phyloP scores from a whole-genome alignment of 2,329 filamentous ascomycete genomes.

The Penicillium corylophilum region DNA sequence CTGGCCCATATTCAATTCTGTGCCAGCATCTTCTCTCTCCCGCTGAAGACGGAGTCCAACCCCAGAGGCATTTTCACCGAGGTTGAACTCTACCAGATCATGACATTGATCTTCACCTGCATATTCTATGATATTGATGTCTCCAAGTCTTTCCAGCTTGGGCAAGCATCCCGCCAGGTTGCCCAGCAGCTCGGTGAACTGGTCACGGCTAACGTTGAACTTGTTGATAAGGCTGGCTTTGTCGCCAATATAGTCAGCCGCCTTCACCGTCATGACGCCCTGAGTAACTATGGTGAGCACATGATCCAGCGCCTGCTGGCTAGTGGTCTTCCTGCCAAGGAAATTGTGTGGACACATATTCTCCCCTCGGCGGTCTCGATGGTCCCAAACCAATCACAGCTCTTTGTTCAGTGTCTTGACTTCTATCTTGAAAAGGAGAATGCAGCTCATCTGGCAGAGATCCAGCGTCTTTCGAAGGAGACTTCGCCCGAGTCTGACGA shows the following conservation, averaged over 20 bases:
- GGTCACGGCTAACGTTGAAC: constrained; percentile 50
- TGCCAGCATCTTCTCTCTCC: constrained; percentile 55
- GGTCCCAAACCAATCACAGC: constrained; percentile 58
- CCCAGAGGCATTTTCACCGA: constrained; percentile 55
- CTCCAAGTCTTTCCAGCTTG: constrained; percentile 53
- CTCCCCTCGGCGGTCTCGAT: constrained; percentile 58
- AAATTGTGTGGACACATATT: constrained; percentile 58
- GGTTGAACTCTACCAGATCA: constrained; percentile 54
- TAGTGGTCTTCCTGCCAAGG: constrained; percentile 46
- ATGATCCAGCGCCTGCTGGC: constrained; percentile 56
- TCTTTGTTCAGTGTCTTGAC: constrained; percentile 58
- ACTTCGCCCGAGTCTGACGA: constrained; percentile 49
- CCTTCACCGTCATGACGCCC: constrained; percentile 42
- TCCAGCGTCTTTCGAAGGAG: constrained; percentile 49
- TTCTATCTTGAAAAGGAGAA: constrained; percentile 56
- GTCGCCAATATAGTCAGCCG: constrained; percentile 42
- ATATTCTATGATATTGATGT: constrained; percentile 57
- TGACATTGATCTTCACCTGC: constrained; percentile 53
- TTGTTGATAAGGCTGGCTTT: constrained; percentile 44
- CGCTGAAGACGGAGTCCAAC: constrained; percentile 54
- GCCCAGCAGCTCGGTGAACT: constrained; percentile 52
- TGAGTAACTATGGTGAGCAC: constrained; percentile 55
- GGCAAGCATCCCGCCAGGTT: constrained; percentile 48
- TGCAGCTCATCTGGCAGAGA: constrained; percentile 47
- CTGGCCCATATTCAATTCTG: constrained; percentile 56